Evolutionary conservation across 78 protist species (phyloP).

Genomic region (slime mould (Dictyostelium discoideum)): DNA sequence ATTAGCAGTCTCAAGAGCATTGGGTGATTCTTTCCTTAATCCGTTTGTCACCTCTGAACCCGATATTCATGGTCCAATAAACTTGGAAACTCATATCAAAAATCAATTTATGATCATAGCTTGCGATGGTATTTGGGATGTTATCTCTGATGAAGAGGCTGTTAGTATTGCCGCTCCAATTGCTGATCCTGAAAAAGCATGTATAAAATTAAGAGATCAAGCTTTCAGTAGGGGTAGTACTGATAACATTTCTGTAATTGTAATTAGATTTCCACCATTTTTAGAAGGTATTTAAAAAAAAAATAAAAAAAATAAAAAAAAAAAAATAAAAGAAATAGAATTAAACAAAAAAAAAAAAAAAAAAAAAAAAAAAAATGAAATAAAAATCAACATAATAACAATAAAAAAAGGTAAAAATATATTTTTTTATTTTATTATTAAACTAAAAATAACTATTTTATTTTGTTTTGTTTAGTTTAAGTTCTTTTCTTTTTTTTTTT

Average conservation of each 20-base stretch:
- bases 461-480: background rate
- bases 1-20: constrained; percentile 85
- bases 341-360: too few relatives aligned
- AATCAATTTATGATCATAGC: constrained; percentile 85
- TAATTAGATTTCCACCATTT: constrained; percentile 47
- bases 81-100: constrained; percentile 63
- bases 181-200: constrained; percentile 87
- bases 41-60: constrained; percentile 85
- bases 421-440: background rate
- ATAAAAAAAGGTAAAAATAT: background rate
- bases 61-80: constrained; percentile 71
- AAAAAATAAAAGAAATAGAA: background rate
- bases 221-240: constrained; percentile 86
- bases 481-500: background rate
- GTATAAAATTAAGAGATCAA: constrained; percentile 83
- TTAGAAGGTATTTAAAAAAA: background rate
- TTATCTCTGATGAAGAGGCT: constrained; percentile 86
- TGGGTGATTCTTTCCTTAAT: constrained; percentile 84
- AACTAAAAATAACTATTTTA: background rate
- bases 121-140: constrained; percentile 93
- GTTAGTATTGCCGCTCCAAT: constrained; percentile 50
- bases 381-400: background rate
- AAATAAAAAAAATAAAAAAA: background rate
- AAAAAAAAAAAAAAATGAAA: too few relatives aligned
- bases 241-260: constrained; percentile 85